A percentile compares a stretch with the other conserved stretches of the same genome.
phyloP scores from a whole-genome alignment of 805 yeast genomes.

The Zygotorulaspora sp. region DNA sequence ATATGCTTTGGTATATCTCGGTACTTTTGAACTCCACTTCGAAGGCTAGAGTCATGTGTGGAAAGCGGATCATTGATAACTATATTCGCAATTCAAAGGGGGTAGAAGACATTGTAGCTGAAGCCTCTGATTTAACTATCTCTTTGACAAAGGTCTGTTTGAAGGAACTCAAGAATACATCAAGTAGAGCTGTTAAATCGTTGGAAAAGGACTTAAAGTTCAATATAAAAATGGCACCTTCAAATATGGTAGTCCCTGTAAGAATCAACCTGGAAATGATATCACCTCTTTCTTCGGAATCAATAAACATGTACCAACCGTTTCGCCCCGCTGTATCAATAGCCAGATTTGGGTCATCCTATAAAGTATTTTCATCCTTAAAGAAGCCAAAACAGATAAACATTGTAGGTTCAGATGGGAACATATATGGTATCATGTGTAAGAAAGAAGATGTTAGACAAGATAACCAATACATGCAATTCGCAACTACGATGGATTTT shows the following conservation, averaged over 20 bases:
- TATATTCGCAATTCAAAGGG: slow-evolving; percentile 17
- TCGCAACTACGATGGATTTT: slow-evolving; percentile 80
- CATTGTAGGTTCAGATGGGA: slow-evolving; percentile 73
- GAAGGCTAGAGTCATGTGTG: slow-evolving; percentile 43
- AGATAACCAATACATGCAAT: slow-evolving; percentile 88
- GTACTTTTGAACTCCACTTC: slow-evolving; percentile 61
- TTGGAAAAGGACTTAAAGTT: slow-evolving; percentile 42
- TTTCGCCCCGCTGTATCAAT: slow-evolving; percentile 51
- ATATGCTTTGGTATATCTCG: slow-evolving; percentile 70
- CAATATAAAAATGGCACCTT: slow-evolving; percentile 41
- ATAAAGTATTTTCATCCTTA: slow-evolving; percentile 69
- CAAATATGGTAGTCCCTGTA: slow-evolving; percentile 67
- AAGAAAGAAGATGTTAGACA: slow-evolving; percentile 91
- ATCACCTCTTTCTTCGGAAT: slow-evolving; percentile 49
- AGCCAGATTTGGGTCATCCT: slow-evolving; percentile 59
- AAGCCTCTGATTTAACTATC: slow-evolving; percentile 24
- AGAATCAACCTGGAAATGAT: slow-evolving; percentile 63
- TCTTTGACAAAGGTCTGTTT: slow-evolving; percentile 28
- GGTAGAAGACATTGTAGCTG: slow-evolving; percentile 17
- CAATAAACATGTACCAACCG: slow-evolving; percentile 41
- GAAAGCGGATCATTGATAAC: slow-evolving; percentile 41
- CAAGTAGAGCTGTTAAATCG: slow-evolving; percentile 30
- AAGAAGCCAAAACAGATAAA: slow-evolving; percentile 81
- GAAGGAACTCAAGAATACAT: slow-evolving; percentile 21
- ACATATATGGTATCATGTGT: slow-evolving; percentile 68